These are phyloP conservation scores for Lumnitzera racemosa DNA, from an alignment of 345 rosid species.

Conservation along the genomic window DNA sequence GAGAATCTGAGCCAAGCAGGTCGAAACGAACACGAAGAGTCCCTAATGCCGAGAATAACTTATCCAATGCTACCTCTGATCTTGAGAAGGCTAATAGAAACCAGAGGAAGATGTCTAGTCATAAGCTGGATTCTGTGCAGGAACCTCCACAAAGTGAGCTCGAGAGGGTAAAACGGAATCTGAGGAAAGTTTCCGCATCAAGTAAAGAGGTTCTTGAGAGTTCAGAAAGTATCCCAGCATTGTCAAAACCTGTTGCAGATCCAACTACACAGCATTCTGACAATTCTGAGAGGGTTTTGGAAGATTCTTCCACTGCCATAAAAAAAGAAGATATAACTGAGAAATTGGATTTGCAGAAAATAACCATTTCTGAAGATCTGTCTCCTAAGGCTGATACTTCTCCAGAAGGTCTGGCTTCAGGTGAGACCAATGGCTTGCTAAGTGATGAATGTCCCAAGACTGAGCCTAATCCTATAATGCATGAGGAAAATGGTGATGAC, in stretches of 20 bases:
- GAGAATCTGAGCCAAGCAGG: conserved; percentile 11
- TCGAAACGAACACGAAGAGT: conserved; percentile 7
- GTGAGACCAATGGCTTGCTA: conserved; percentile 2
- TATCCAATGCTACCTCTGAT: conserved; percentile 2
- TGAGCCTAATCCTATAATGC: conserved; percentile 4
- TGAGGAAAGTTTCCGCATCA: conserved; percentile 12
- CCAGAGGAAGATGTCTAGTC: conserved; percentile 2
- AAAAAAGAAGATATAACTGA: neutral
- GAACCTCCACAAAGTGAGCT: conserved; percentile 18
- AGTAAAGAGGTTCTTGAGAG: conserved; percentile 3
- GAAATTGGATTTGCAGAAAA: neutral
- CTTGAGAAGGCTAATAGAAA: conserved; percentile 13
- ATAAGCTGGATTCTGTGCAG: conserved; percentile 3
- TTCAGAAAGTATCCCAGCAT: conserved; percentile 4
- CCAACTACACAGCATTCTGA: neutral
- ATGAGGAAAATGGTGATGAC: conserved; percentile 2
- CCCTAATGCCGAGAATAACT: conserved; percentile 10
- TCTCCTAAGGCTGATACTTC: conserved; percentile 2
- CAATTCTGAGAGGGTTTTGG: neutral
- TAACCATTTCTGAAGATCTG: conserved; percentile 4
- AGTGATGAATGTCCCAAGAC: neutral
- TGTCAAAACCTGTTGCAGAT: conserved; percentile 12
- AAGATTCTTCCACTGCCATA: neutral
- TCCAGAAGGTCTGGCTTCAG: neutral
- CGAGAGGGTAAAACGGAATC: conserved; percentile 17